Evolutionary conservation across 495 filamentous ascomycete genomes (phyloP), one percentile per base, ranked within the genome.

Genomic region (Parathielavia hyrcaniae): DNA sequence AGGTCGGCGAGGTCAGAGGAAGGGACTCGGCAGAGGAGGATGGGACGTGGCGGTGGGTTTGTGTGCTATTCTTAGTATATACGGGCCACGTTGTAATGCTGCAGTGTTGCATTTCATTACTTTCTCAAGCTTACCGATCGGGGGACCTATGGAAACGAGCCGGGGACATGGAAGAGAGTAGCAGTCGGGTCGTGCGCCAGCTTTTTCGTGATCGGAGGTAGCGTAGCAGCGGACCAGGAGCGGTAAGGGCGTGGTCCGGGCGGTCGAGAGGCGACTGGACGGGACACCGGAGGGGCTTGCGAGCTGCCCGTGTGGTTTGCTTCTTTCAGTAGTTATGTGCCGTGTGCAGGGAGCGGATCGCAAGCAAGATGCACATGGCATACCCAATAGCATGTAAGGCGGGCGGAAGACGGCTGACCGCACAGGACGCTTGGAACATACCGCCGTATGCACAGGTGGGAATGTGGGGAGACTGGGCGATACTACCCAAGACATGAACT

Each of bases 31-130:
- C 53, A 53, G 53, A 41, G 44, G 60, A 55, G 43, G 64, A 61
- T 64, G 63, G 64, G 57, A 64, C 62, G 61, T 65, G 69, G 61
- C 60, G 61, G 60, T 55, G 61, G 61, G 34, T 48, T 55, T 41
- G 50, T 48, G 65, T 50, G 60, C 69, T 72, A 72, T 72, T 71
- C 68, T 72, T 72, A 70, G 69, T 62, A 71, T 68, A 67, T 70
- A 68, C 55, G 61, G 69, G 57, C 66, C 66, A 67, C 63, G 63
- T 67, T 67, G 60, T 72, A 72, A 62, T 69, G 53, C 68, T 70
- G 69, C 68, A 68, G 68, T 64, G 61, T 57, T 61, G 63, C 68
- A 67, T 69, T 69, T 69, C 68, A 69, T 71, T 70, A 67, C 59
- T 60, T 53, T 11, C 41, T 62, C 63, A 67, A 66, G 64, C 69